Base-by-base conservation (phyloP, 768 basidiomycete species). In the Lactifluus pinguis region DNA sequence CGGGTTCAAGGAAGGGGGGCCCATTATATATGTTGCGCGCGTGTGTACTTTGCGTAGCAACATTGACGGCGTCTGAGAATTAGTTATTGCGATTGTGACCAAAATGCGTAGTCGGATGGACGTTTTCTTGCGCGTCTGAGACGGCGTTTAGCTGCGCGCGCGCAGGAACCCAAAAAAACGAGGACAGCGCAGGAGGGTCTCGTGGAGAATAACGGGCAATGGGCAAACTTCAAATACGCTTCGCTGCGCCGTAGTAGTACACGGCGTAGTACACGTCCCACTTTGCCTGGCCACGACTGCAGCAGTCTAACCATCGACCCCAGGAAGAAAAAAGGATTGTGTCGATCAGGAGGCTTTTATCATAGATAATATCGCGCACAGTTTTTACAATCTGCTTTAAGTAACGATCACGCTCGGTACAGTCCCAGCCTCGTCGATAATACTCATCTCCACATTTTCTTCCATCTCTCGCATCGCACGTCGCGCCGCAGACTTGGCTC, bases 401-500 rank as follows among this genome's bases (percentile, higher is more conserved):
- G 57, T 13, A 21, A 58, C 52, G 52, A 58, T 19, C 2, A 49
- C 39, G n/a, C 25, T 54, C 19, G 52, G 52, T 8, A 62, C 39
- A 2, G 36, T 13, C 15, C 25, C 21, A 34, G 30, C 48, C n/a
- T 53, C 52, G 29, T 65, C 64, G 30, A 59, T 57, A 3, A 49
- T 19, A 44, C 13, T 63, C 47, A 64, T 53, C 5, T 64, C 62
- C 10, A 19, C 42, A 25, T 30, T 14, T n/a, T 57, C 57, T 13
- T 55, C 65, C 49, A 17, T 52, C 6, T 59, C 62, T 42, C 62
- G 55, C 21, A 44, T 49, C 13, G 49, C 53, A 49, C 59, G 55
- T n/a, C 81, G 76, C 59, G 77, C 77, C 0, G 74, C 80, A 29
- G 80, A 76, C 60, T 75, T 80, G 9, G 75, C 69, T 63, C 82